phyloP scores from a whole-genome alignment of 805 yeast species.

The Myxozyma nipponensis region DNA sequence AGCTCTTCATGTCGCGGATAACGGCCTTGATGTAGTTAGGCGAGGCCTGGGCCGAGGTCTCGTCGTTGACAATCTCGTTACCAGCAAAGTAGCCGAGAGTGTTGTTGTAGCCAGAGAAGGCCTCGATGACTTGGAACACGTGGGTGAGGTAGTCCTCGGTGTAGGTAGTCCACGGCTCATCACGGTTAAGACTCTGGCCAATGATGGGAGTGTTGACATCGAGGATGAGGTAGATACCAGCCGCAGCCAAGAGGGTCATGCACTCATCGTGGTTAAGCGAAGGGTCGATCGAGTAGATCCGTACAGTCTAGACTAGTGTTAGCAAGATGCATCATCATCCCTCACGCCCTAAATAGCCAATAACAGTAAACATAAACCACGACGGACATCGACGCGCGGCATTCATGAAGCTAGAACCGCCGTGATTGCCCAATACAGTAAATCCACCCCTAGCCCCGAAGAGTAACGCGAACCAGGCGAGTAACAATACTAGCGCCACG shows the following conservation, averaged over 20 bases:
- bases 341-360: no score
- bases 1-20: constrained; percentile 74
- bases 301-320: constrained; percentile 49
- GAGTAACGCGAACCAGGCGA: no score
- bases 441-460: no score
- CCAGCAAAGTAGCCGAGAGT: constrained; percentile 91
- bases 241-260: constrained; percentile 85
- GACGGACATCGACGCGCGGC: no score
- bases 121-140: constrained; percentile 72
- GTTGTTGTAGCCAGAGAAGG: constrained; percentile 79
- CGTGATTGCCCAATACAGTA: no score
- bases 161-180: constrained; percentile 92
- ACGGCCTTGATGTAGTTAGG: constrained; percentile 77
- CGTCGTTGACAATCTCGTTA: constrained; percentile 83
- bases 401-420: no score
- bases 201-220: constrained; percentile 87
- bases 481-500: no score
- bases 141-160: constrained; percentile 66
- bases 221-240: constrained; percentile 85
- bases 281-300: constrained; percentile 85
- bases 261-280: constrained; percentile 79
- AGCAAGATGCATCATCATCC: not conserved
- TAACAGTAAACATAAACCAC: no score
- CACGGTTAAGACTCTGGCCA: constrained; percentile 76
- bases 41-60: constrained; percentile 54